phyloP scores from a whole-genome alignment of 805 yeast genomes.

The Maudiozyma bulderi region DNA sequence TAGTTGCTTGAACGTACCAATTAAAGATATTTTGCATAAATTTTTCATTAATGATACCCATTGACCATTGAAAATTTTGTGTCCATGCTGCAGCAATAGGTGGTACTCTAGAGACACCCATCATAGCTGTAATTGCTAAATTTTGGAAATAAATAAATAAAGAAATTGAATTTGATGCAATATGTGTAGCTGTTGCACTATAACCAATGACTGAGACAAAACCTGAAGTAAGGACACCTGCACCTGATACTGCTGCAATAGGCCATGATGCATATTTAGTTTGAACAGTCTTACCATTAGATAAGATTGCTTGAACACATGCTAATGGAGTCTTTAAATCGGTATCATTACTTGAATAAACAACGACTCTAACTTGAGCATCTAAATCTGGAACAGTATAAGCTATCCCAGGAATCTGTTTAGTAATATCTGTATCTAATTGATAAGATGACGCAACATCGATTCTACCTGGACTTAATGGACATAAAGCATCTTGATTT shows the following conservation, averaged over 20 bases:
- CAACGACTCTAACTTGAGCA: constrained; percentile 73
- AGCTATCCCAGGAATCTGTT: constrained; percentile 69
- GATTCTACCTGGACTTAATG: constrained; percentile 78
- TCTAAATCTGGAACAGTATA: constrained; percentile 90
- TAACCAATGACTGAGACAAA: constrained; percentile 81
- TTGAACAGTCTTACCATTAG: constrained; percentile 90
- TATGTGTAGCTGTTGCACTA: constrained; percentile 88
- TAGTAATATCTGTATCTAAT: constrained; percentile 34
- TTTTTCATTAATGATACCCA: constrained; percentile 71
- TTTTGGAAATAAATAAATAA: constrained; percentile 90
- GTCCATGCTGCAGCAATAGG: constrained; percentile 98
- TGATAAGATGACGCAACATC: constrained; percentile 47
- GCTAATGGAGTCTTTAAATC: constrained; percentile 48
- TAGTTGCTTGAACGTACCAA: constrained; percentile 95
- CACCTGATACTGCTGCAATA: constrained; percentile 80
- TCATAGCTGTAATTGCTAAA: constrained; percentile 85
- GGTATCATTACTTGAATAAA: constrained; percentile 42
- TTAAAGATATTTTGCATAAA: constrained; percentile 78
- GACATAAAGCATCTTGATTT: constrained; percentile 56
- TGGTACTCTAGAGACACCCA: constrained; percentile 86
- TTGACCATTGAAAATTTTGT: constrained; percentile 92
- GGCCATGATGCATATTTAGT: constrained; percentile 93
- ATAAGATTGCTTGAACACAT: constrained; percentile 79
- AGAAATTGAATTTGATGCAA: constrained; percentile 92
- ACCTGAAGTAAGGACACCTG: constrained; percentile 83